These are phyloP conservation scores for Zymoseptoria pseudotritici DNA, from an alignment of 2,329 filamentous ascomycete genomes.

Conservation along the genomic window DNA sequence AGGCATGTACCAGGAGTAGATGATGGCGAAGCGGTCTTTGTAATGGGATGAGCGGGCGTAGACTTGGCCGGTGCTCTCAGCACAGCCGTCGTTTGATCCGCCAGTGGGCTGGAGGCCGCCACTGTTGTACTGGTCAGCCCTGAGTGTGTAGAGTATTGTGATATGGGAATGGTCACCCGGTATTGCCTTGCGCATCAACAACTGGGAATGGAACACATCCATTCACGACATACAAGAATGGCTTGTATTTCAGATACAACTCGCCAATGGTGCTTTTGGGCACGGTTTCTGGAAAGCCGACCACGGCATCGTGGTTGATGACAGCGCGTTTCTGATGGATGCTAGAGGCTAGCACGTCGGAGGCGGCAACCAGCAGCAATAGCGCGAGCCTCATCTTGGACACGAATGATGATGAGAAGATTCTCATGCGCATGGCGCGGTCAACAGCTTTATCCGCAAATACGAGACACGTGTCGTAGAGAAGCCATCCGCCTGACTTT, in stretches of 20 bases:
- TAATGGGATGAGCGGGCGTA: constrained; percentile 41
- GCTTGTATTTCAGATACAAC: constrained; percentile 51
- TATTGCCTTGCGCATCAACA: constrained; percentile 52
- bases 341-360: constrained; percentile 4
- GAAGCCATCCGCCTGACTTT: neutral
- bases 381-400: neutral
- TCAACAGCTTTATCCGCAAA: neutral
- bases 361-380: neutral
- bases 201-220: constrained; percentile 58
- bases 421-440: neutral
- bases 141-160: neutral
- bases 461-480: neutral
- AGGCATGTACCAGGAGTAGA: constrained; percentile 49
- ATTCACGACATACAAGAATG: constrained; percentile 47
- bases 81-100: constrained; percentile 33
- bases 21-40: constrained; percentile 40
- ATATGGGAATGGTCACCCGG: constrained; percentile 36
- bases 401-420: neutral
- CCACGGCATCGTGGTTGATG: constrained; percentile 42
- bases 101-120: constrained; percentile 40
- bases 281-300: constrained; percentile 48
- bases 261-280: constrained; percentile 41
- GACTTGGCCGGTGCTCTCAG: constrained; percentile 43
- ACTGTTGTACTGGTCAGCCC: constrained; percentile 22
- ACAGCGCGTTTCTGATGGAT: constrained; percentile 33